Evolutionary conservation across 148 eudicot species (phyloP).

Genomic region (Polygonum maritimum): DNA sequence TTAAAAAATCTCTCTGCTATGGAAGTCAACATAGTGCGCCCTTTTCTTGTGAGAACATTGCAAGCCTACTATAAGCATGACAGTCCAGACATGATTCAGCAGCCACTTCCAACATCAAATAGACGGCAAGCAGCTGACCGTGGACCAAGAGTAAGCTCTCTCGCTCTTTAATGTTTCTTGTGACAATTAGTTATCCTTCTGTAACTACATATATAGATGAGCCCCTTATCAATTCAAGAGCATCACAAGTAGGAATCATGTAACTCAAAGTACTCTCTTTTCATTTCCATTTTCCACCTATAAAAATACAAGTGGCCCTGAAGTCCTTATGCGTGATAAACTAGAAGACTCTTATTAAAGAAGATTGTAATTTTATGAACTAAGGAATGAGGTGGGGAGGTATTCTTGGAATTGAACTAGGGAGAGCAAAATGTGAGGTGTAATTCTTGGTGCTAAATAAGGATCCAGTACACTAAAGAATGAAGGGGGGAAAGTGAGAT

Average conservation of each 20-base stretch:
- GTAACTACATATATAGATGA: neutral
- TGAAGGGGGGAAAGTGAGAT: neutral
- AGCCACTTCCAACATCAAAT: conserved; percentile 36
- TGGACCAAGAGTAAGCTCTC: conserved; percentile 76
- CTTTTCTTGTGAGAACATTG: conserved; percentile 73
- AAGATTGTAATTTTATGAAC: neutral
- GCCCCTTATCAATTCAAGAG: neutral
- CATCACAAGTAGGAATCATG: neutral
- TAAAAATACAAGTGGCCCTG: neutral
- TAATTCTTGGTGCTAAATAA: neutral
- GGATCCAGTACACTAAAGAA: neutral
- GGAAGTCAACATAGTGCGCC: conserved; percentile 95
- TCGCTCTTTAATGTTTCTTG: conserved; percentile 1
- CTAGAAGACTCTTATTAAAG: neutral
- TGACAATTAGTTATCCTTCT: neutral
- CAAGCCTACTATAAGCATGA: conserved; percentile 79
- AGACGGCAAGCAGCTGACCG: conserved; percentile 55
- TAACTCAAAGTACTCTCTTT: neutral
- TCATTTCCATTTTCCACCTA: neutral
- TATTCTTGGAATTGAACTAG: neutral
- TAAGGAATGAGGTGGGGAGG: neutral
- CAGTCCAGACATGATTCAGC: conserved; percentile 78
- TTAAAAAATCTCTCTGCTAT: conserved; percentile 82
- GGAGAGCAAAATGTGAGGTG: neutral
- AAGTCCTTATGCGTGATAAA: neutral